Conservation (phyloP, 257 asterid genomes). For the Plantago ovata region DNA sequence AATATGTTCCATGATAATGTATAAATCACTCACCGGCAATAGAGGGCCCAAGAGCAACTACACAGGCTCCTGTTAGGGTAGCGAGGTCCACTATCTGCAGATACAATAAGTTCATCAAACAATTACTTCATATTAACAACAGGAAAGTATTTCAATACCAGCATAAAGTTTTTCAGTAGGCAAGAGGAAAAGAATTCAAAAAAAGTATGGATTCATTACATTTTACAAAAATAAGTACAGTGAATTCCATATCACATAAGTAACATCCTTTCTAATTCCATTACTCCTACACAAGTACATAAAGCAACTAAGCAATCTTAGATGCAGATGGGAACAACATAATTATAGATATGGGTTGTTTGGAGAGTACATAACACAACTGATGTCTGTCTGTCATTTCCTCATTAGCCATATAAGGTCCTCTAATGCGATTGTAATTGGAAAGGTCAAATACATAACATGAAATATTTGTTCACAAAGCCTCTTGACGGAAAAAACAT, state of each 20-base stretch:
- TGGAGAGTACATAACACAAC: background rate
- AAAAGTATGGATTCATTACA: background rate
- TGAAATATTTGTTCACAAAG: background rate
- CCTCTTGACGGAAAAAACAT: slow-evolving; percentile 3
- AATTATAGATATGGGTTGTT: slow-evolving; percentile 1
- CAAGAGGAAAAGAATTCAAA: background rate
- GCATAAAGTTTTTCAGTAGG: background rate
- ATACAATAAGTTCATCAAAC: slow-evolving; percentile 13
- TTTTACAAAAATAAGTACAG: background rate
- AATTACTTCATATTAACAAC: slow-evolving; percentile 4
- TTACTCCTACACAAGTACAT: too few species aligned
- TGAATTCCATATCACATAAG: too few species aligned
- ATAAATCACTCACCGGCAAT: slow-evolving; percentile 59
- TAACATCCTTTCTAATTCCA: too few species aligned
- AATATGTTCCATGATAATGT: background rate
- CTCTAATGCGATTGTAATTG: background rate
- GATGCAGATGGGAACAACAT: background rate
- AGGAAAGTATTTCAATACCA: background rate
- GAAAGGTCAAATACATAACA: background rate
- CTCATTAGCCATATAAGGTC: background rate
- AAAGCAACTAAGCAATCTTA: too few species aligned
- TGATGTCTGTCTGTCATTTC: background rate
- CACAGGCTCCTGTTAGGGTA: slow-evolving; percentile 88
- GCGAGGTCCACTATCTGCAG: slow-evolving; percentile 88
- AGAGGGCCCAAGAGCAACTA: slow-evolving; percentile 89